Conservation (phyloP, 176 grass and related monocot species). For the Alloteropsis semialata region DNA sequence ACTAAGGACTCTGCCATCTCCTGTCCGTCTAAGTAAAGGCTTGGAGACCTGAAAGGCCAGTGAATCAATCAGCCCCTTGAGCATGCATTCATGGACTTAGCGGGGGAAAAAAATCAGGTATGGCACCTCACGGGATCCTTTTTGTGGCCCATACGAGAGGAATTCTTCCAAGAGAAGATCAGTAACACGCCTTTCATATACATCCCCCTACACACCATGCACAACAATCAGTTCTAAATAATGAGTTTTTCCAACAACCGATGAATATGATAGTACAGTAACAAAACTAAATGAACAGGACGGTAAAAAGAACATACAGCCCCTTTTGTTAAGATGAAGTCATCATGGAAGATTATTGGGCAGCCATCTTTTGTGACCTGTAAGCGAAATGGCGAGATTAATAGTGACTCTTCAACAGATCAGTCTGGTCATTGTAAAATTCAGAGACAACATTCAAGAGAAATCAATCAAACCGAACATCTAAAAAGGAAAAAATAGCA, state of each 20-base stretch:
- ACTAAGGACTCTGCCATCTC: constrained; percentile 59
- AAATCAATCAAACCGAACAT: background rate
- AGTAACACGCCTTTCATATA: constrained; percentile 58
- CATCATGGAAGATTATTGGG: constrained; percentile 88
- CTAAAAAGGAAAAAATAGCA: background rate
- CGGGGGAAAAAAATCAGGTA: background rate
- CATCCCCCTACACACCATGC: constrained; percentile 40
- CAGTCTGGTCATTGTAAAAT: background rate
- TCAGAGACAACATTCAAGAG: background rate
- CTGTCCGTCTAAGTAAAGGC: constrained; percentile 56
- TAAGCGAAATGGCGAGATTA: constrained; percentile 11
- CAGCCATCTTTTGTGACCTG: constrained; percentile 87
- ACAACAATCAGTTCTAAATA: constrained; percentile 4
- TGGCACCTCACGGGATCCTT: constrained; percentile 46
- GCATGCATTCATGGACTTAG: background rate
- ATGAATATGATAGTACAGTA: background rate
- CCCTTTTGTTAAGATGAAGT: constrained; percentile 61
- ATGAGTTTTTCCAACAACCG: background rate
- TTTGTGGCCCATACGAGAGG: constrained; percentile 77
- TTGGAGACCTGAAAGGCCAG: constrained; percentile 55
- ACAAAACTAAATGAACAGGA: background rate
- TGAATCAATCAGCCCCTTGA: background rate
- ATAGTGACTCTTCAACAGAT: constrained; percentile 1
- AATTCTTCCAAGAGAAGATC: constrained; percentile 79
- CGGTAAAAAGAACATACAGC: constrained; percentile 46